phyloP scores from a whole-genome alignment of 192 early-diverging fungal genomes.

The Funneliformis geosporum region DNA sequence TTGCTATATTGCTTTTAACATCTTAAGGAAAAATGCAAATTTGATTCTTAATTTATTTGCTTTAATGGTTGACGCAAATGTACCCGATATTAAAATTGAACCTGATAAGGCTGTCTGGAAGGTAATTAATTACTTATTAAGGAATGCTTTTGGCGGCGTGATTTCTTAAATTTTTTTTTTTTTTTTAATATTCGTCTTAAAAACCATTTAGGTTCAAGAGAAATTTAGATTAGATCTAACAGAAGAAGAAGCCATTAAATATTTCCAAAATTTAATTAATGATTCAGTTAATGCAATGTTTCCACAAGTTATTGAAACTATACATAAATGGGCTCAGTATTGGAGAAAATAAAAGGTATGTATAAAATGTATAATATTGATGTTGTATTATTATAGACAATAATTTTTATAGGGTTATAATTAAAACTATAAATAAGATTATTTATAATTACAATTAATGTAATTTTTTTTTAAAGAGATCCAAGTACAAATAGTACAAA shows the following conservation, averaged over 20 bases:
- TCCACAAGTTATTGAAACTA: conserved; percentile 96
- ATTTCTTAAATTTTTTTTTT: background rate
- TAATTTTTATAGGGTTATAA: too few species aligned
- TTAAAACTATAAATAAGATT: too few species aligned
- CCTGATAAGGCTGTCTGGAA: conserved; percentile 96
- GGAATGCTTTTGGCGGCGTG: too few species aligned
- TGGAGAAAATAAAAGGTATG: conserved; percentile 54
- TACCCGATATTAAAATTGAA: conserved; percentile 97
- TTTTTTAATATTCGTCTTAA: background rate
- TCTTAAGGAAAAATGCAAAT: conserved; percentile 89
- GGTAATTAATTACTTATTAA: too few species aligned
- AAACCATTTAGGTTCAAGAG: conserved; percentile 82
- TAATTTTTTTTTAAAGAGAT: too few species aligned
- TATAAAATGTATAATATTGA: too few species aligned
- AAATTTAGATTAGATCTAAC: conserved; percentile 91
- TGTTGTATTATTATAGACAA: too few species aligned
- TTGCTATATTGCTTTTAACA: conserved; percentile 95
- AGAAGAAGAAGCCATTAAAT: conserved; percentile 92
- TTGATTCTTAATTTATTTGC: conserved; percentile 97
- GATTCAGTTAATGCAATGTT: conserved; percentile 95
- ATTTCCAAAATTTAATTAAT: conserved; percentile 88
- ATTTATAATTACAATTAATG: too few species aligned
- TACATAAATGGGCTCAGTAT: conserved; percentile 96
- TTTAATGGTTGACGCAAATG: conserved; percentile 96
- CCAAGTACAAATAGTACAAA: too few species aligned